Evolutionary conservation across 371 early-diverging fungal species (phyloP), one percentile per base, ranked within the genome.

Genomic region (Sporodiniella umbellata): DNA sequence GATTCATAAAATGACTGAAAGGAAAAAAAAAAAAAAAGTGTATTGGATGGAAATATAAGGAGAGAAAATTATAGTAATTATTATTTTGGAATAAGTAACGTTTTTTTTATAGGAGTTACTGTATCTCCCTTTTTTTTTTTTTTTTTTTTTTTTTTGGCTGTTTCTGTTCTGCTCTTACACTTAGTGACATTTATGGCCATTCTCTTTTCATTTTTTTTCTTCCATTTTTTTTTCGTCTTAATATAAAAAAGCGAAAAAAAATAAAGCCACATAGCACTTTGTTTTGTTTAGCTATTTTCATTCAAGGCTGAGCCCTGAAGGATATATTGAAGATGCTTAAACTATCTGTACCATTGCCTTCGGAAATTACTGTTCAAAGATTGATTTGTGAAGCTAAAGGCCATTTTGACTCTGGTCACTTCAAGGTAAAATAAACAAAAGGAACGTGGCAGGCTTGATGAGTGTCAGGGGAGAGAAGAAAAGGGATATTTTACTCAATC

Each of bases 381-480:
- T 30, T 55, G 10, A 51, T 56, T 48, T 33, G 51, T 11, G 50
- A 58, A 48, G 63, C 58, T 33, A 48, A 43, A 23, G n/a, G 22
- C 10, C 42, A 47, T 33, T 37, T 47, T 8, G 30, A 51, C 17
- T 33, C 30, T 57, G 58, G 63, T 23, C 37, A 42, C 31, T 45
- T 53, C 6, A 59, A 59, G 59, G 59, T 59, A 53, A 19, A 39
- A 38, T 15, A 4, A n/a, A 38, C 38, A 53, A 23, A 21, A 35
- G 42, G 39, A 22, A 45, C 12, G 21, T 8, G 54, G 45, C 45
- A 48, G 12, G 26, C 12, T 12, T 8, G 28, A 21, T 21, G 4
- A 21, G 28, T 3, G 24, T 11, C 30, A 17, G 4, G 14, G 25
- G 37, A 46, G 26, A 33, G 30, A 30, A 39, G 45, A n/a, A 21